Base-by-base conservation (phyloP, 2,329 filamentous ascomycete species). In the Decorospora gaudefroyi region DNA sequence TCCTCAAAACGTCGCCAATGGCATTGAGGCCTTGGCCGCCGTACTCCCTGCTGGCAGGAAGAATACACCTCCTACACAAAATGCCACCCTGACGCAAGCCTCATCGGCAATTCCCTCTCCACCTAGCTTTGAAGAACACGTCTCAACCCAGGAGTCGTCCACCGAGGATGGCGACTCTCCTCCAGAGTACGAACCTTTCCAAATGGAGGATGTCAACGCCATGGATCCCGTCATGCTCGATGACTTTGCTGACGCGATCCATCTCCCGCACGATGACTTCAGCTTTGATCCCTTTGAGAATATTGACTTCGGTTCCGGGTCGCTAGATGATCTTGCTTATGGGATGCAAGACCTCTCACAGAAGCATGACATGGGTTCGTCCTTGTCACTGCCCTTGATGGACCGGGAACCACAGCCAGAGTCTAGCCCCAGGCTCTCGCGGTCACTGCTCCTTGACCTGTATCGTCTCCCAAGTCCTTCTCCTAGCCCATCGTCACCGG, bases 361-460 rank as follows among this genome's bases (percentile, higher is more conserved):
- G 26, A 47, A 52, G 22, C 44, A 61, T 22, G 55, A 65, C 15
- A 47, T 55, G 21, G 45, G 41, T 4, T 36, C 46, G 6, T 36
- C 47, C 4, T 42, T 51, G 4, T 49, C 50, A 4, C 52, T 50
- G 5, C 27, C 45, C 17, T 32, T 53, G 8, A 46, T 42, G 15
- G 56, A 50, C 28, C 51, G 49, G 8, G 51, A 57, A n/a, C 39
- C 51, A 12, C 49, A 30, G 33, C 53, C 46, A 21, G 59, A 61
- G 34, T 50, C 49, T 27, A 68, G 62, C 44, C 59, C 65, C n/a
- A 60, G 64, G 22, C 55, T 65, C 22, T 69, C 61, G 22, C 57
- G 67, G 13, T 72, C 71, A 10, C 63, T 75, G n/a, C 69, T 70
- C 62, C 23, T 68, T 33, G 62, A 65, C 40, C 69, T 65, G 46